Conservation (phyloP, 305 asterid genomes). For the Fraxinus xanthoxyloides region DNA sequence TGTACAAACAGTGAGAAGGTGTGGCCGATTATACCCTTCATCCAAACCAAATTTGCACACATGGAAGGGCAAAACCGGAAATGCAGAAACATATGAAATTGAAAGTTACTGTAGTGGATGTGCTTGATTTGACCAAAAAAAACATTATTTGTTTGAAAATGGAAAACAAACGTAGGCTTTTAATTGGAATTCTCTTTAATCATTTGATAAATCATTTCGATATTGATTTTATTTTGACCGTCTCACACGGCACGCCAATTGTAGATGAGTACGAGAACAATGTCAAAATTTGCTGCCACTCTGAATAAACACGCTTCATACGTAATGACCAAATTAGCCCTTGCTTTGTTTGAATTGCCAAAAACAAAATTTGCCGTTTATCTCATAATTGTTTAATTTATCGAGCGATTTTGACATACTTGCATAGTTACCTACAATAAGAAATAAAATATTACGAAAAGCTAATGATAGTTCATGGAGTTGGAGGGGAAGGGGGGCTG, state of each 20-base stretch:
- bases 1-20: too few species aligned
- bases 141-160: too few species aligned
- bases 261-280: not conserved
- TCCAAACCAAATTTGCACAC: too few species aligned
- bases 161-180: too few species aligned
- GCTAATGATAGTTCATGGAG: not conserved
- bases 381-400: not conserved
- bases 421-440: not conserved
- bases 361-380: not conserved
- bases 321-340: not conserved
- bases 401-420: not conserved
- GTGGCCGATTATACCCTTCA: too few species aligned
- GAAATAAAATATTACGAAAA: not conserved
- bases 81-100: too few species aligned
- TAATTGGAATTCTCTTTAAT: too few species aligned
- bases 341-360: not conserved
- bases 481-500: not conserved
- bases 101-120: too few species aligned
- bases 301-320: not conserved
- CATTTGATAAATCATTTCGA: too few species aligned
- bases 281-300: not conserved
- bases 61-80: too few species aligned
- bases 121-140: too few species aligned
- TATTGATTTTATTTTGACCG: too few species aligned
- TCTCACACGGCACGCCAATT: not conserved